phyloP scores from a whole-genome alignment of 176 grass and related monocot species.

The Zoysia japonica region DNA sequence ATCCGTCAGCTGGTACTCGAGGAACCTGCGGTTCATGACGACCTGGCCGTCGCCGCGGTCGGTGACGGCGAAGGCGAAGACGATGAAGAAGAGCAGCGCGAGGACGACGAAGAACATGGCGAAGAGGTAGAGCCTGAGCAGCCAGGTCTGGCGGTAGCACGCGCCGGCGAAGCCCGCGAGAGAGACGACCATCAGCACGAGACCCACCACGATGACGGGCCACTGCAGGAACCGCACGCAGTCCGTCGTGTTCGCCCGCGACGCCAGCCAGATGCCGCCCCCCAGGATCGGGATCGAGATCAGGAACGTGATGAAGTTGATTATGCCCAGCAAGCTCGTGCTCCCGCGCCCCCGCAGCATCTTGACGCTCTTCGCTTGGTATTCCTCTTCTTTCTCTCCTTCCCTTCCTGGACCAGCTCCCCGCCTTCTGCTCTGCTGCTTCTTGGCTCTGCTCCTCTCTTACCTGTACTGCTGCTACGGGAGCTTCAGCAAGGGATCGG shows the following conservation, averaged over 20 bases:
- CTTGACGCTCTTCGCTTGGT: not conserved
- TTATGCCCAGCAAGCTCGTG: conserved; percentile 55
- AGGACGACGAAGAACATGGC: conserved; percentile 94
- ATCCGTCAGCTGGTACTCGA: conserved; percentile 94
- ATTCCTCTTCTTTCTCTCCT: not conserved
- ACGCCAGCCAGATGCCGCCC: conserved; percentile 86
- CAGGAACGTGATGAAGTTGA: conserved; percentile 92
- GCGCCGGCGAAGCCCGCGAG: conserved; percentile 80
- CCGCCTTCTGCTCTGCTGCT: not conserved
- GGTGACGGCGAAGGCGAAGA: conserved; percentile 97
- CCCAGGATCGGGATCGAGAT: conserved; percentile 83
- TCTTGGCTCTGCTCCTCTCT: not conserved
- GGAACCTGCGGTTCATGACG: conserved; percentile 62
- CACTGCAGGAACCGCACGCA: conserved; percentile 98
- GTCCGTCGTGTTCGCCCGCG: conserved; percentile 71
- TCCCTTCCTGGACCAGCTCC: not conserved
- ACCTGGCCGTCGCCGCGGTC: conserved; percentile 83
- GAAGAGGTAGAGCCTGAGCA: conserved; percentile 93
- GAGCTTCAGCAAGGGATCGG: not conserved
- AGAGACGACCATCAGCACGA: conserved; percentile 80
- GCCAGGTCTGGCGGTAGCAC: conserved; percentile 88
- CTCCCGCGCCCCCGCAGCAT: conserved; percentile 76
- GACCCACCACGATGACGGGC: conserved; percentile 83
- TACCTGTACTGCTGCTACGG: not conserved
- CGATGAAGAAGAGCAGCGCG: conserved; percentile 91